phyloP scores from a whole-genome alignment of 345 rosid genomes.

The Citrus reticulata region DNA sequence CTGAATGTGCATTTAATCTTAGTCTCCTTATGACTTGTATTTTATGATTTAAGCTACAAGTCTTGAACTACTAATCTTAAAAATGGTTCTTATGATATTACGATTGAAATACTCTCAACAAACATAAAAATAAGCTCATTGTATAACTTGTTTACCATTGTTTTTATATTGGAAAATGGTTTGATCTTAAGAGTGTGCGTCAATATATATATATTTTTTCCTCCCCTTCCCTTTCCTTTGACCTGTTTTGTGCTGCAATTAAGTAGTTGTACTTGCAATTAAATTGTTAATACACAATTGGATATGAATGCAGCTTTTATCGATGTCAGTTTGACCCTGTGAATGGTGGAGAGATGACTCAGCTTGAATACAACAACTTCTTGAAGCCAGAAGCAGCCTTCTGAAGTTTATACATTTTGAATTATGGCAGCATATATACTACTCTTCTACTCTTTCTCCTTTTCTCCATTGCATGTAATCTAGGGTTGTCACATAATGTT shows the following conservation, averaged over 20 bases:
- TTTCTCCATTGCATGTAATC: background rate
- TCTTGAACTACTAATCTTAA: too few relatives aligned
- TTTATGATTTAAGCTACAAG: background rate
- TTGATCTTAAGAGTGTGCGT: background rate
- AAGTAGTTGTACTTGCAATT: background rate
- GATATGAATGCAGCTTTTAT: conserved; percentile 64
- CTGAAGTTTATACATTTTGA: conserved; percentile 18
- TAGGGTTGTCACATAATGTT: background rate
- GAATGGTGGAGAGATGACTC: conserved; percentile 91
- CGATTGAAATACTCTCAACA: too few relatives aligned
- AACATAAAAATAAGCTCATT: background rate
- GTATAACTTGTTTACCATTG: background rate
- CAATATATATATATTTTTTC: too few relatives aligned
- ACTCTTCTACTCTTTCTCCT: background rate
- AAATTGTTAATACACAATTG: background rate
- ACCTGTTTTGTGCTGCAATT: too few relatives aligned
- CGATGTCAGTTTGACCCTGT: conserved; percentile 88
- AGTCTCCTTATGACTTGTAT: background rate
- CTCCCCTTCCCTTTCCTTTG: too few relatives aligned
- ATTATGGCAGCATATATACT: background rate
- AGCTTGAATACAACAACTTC: conserved; percentile 76
- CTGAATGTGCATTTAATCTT: background rate
- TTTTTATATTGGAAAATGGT: background rate
- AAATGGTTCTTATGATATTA: too few relatives aligned
- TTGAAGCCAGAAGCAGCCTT: conserved; percentile 68